Evolutionary conservation across 2,329 filamentous ascomycete species (phyloP), one percentile per base, ranked within the genome.

Genomic region (Colletotrichum lupini): DNA sequence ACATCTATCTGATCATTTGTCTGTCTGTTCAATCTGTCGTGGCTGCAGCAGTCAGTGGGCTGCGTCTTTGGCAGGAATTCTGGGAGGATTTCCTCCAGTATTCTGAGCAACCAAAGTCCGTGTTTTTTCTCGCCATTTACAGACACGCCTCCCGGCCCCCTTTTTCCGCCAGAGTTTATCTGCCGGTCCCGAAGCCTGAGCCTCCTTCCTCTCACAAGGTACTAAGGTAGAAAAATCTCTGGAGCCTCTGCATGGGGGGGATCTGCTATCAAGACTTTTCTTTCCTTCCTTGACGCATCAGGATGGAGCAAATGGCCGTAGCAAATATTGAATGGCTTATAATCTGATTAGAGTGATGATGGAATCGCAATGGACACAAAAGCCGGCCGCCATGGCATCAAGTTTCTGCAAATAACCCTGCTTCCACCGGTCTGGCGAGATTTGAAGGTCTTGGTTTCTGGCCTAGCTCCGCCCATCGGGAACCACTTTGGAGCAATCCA

Each of bases 401-500:
- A 60, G 37, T 42, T 55, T 60, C 32, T 65, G 30, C 52, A 42
- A 22, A 16, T 30, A 65, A 57, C 62, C 67, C 67, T 73, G 70
- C 60, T 70, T 70, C 67, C 70, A 70, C 71, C 67, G 56, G n/a
- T 71, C 68, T 74, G 66, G 76, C 78, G 76, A 77, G 74, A 78
- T 78, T 78, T 76, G 77, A 76, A 66, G 72, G 76, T 77, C 76
- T 77, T 77, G 76, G 72, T 76, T 78, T 72, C 69, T 72, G 58
- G 68, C 46, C 24, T 74, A 74, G 72, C 72, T 72, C 37, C 52
- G 57, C 55, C 68, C 58, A 67, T 72, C 71, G 58, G 68, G 68
- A 74, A 49, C 72, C 72, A 72, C 68, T 63, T 72, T 74, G 57
- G 68, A 62, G 68, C 68, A 63, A 60, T 30, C 72, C 72, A 72